These are phyloP conservation scores for Calonectria ilicicola DNA, from an alignment of 2,329 filamentous ascomycete species.

Conservation along the genomic window DNA sequence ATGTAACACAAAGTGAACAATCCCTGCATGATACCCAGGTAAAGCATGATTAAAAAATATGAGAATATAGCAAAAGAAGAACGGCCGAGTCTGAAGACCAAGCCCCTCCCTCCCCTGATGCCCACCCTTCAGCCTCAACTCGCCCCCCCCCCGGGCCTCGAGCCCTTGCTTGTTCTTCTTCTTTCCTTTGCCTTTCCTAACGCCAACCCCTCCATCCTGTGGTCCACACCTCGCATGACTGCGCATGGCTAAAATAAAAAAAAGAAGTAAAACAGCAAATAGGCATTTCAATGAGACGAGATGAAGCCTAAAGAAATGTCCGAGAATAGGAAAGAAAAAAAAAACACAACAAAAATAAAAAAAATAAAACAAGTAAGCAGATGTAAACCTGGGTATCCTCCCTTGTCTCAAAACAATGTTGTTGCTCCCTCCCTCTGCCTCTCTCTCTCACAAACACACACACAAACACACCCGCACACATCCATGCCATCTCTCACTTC, in stretches of 20 bases:
- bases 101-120: neutral
- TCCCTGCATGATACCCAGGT: constrained; percentile 4
- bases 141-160: neutral
- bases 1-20: neutral
- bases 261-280: constrained; percentile 10
- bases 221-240: neutral
- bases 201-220: constrained; percentile 6
- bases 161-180: neutral
- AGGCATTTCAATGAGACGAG: constrained; percentile 25
- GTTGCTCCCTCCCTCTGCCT: neutral
- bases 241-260: neutral
- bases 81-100: constrained; percentile 3
- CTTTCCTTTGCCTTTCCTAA: constrained; percentile 16
- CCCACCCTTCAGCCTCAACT: neutral
- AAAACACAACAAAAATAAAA: neutral
- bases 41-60: constrained; percentile 19
- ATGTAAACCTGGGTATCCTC: constrained; percentile 41
- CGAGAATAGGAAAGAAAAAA: constrained; percentile 13
- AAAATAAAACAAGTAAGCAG: constrained; percentile 24
- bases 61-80: constrained; percentile 2
- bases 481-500: constrained; percentile 20
- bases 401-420: neutral
- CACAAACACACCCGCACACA: constrained; percentile 7
- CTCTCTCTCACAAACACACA: neutral
- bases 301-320: constrained; percentile 27